Base-by-base conservation (phyloP, 2,329 filamentous ascomycete genomes). In the Phialophora macrospora region DNA sequence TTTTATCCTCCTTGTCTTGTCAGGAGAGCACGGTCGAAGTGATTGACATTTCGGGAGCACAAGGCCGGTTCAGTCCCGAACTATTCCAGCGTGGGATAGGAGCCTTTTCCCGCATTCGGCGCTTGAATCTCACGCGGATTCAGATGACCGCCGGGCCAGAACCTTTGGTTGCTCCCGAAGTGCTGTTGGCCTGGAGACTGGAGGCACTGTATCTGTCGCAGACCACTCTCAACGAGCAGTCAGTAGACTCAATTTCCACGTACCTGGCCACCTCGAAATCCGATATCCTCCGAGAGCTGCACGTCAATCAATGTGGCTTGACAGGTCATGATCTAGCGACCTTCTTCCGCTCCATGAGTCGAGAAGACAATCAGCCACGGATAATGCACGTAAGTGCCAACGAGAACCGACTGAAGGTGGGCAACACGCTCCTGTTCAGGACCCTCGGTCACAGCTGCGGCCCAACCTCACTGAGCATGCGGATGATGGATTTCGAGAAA, bases 1-100 rank as follows among this genome's bases (percentile, higher is more conserved):
- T 91, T 14, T 77, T 91, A 30, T 88, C 88, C 59, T 85, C 87
- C 17, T 76, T 90, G 17, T 82, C 86, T 32, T 81, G 84, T 2
- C 89, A 91, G 73, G 86, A 88, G 69, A 85, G 84, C 38, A 90
- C 88, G 0, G 74, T 91, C 24, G 88, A 91, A 73, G 84, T 84
- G 1, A 80, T 91, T 65, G 84, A 90, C 72, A 83, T 91, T 12
- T 89, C 88, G 3, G 86, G 86, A 12, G 87, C 90, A 67, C 84
- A 86, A 64, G 87, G 88, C 32, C 84, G 88, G 1, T 79, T 91
- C 46, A 86, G 86, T 60, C 86, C 88, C 0, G 80, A 85, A 17
- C 79, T 84, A n/a, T 87, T 91, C 60, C 87, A 89, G 70, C 84
- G 84, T 56, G 86, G 89, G 66, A 85, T 91, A 73, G 84, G 85